phyloP scores from a whole-genome alignment of 805 yeast species.

The Peterozyma toletana region DNA sequence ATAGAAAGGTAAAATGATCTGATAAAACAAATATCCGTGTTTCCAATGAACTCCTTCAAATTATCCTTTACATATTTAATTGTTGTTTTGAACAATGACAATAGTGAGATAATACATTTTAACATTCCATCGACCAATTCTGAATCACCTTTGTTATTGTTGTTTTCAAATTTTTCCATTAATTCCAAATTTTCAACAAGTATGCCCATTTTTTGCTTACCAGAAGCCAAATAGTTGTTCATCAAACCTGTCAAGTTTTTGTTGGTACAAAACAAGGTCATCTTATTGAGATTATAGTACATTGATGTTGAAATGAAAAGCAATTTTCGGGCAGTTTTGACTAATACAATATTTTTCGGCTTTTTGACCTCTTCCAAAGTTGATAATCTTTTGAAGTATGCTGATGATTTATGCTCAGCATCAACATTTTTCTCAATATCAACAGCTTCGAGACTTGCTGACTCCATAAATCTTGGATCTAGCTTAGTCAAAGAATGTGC shows the following conservation, averaged over 20 bases:
- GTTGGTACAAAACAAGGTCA: conserved; percentile 52
- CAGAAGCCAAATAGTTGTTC: conserved; percentile 41
- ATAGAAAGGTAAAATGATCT: conserved; percentile 56
- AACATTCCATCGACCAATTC: conserved; percentile 24
- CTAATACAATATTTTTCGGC: conserved; percentile 8
- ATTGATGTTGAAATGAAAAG: conserved; percentile 58
- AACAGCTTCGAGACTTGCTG: conserved; percentile 12
- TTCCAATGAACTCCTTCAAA: conserved; percentile 39
- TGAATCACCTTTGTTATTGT: conserved; percentile 6
- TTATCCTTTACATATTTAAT: conserved; percentile 41
- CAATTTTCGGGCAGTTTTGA: conserved; percentile 51
- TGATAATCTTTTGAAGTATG: conserved; percentile 59
- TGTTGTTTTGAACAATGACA: conserved; percentile 44
- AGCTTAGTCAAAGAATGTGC: background rate
- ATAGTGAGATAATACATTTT: conserved; percentile 24
- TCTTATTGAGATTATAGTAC: conserved; percentile 49
- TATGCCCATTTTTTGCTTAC: conserved; percentile 48
- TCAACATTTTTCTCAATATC: conserved; percentile 25
- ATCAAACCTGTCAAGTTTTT: conserved; percentile 46
- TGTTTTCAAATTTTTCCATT: conserved; percentile 32
- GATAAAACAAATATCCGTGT: conserved; percentile 56
- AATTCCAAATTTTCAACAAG: conserved; percentile 51
- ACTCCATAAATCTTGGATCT: conserved; percentile 9
- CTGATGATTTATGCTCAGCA: conserved; percentile 46
- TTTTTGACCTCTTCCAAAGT: conserved; percentile 45